These are phyloP conservation scores for Claviceps sp. DNA, from an alignment of 2,329 filamentous ascomycete species.

Conservation along the genomic window DNA sequence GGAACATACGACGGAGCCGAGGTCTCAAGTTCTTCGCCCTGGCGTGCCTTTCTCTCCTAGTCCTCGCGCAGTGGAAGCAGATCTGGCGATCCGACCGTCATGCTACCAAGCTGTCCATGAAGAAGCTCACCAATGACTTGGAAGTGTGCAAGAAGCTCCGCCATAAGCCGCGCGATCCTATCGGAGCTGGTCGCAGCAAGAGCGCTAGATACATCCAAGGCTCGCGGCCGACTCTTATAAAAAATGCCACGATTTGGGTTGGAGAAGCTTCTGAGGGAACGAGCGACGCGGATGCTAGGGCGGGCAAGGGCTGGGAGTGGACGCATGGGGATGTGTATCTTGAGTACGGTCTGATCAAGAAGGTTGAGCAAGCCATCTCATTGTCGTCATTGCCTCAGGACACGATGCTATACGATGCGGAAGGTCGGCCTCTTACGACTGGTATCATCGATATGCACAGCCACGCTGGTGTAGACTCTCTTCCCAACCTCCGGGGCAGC, in stretches of 20 bases:
- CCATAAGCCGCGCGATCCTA: conserved; percentile 40
- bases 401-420: conserved; percentile 40
- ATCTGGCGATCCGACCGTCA: conserved; percentile 16
- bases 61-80: conserved; percentile 35
- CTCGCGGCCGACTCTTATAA: conserved; percentile 46
- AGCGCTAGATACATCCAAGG: conserved; percentile 49
- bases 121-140: conserved; percentile 40
- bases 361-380: conserved; percentile 32
- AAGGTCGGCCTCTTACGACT: conserved; percentile 47
- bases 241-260: conserved; percentile 53
- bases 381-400: conserved; percentile 29
- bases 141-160: conserved; percentile 42
- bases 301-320: conserved; percentile 49
- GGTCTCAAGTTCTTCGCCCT: conserved; percentile 29
- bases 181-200: conserved; percentile 39
- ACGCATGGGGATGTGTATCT: conserved; percentile 45
- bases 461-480: conserved; percentile 45
- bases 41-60: conserved; percentile 36
- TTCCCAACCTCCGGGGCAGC: conserved; percentile 41
- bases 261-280: conserved; percentile 43
- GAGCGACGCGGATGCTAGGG: conserved; percentile 37
- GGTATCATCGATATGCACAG: conserved; percentile 63
- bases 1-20: conserved; percentile 28
- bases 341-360: conserved; percentile 46
- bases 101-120: conserved; percentile 30